Percentiles rank a stretch among this genome's conserved stretches.
These are phyloP conservation scores for Amphibolis antarctica DNA, from an alignment of 106 monocot species.

Conservation along the genomic window DNA sequence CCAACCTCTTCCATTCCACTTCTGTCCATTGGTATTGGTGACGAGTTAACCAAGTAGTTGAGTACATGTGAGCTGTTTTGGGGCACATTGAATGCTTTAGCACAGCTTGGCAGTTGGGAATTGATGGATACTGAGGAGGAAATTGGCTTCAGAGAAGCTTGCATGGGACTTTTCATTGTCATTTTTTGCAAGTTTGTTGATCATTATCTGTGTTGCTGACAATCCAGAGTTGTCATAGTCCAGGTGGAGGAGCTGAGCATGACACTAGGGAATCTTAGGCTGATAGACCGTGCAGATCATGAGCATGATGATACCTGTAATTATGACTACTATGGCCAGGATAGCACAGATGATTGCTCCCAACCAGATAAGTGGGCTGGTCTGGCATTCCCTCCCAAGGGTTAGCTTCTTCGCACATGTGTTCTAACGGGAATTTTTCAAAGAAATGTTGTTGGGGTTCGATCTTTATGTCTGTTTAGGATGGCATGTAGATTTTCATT, in stretches of 20 bases:
- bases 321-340: constrained; percentile 42
- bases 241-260: constrained; percentile 38
- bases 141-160: constrained; percentile 24
- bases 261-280: constrained; percentile 41
- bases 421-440: not conserved
- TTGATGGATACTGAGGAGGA: constrained; percentile 36
- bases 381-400: constrained; percentile 5
- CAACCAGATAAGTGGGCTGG: constrained; percentile 41
- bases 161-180: constrained; percentile 38
- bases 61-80: constrained; percentile 41
- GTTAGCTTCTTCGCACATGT: constrained; percentile 8
- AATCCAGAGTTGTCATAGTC: constrained; percentile 50
- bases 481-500: not conserved
- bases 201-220: constrained; percentile 26
- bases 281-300: constrained; percentile 53
- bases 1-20: constrained; percentile 43
- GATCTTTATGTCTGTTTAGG: constrained; percentile 1
- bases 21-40: constrained; percentile 37
- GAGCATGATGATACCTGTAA: constrained; percentile 41
- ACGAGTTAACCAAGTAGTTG: constrained; percentile 32
- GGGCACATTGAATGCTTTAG: constrained; percentile 32
- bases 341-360: constrained; percentile 49
- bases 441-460: not conserved
- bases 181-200: constrained; percentile 45
- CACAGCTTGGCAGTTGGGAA: constrained; percentile 37